Base-by-base conservation (phyloP, 371 early-diverging fungal genomes). In the Batrachochytrium dendrobatidis region DNA sequence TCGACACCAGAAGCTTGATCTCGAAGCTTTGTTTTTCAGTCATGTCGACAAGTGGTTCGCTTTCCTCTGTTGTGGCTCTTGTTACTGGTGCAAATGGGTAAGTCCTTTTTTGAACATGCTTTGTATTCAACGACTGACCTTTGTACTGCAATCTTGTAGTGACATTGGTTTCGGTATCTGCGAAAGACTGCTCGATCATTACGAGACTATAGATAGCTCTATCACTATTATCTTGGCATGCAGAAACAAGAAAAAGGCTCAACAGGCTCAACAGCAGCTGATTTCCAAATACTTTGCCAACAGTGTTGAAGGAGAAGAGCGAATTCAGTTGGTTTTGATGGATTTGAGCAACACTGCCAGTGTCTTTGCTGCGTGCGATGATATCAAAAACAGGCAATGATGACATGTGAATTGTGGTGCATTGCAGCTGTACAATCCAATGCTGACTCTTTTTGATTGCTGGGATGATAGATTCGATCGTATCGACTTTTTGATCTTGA, bases 91-190 rank as follows among this genome's bases (percentile, higher is more conserved):
- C 83, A 34, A 85, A 85, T 68, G 64, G 76, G 61, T 65, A 34
- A 20, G 34, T 32, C 15, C 0, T 25, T 18, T 35, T 10, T n/a
- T 4, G 6, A 15, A 45, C 20, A 12, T 25, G 12, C 3, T 12
- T 44, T 28, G 22, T 1, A 25, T 30, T 20, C 17, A 1, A 29
- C 39, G 5, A n/a, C n/a, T n/a, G n/a, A n/a, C n/a, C n/a, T n/a
- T n/a, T n/a, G n/a, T n/a, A n/a, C 17, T 15, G n/a, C 25, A 3
- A 25, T 7, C 18, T 15, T 34, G 30, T 59, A 83, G 86, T 62
- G 91, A 91, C 25, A 79, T 90, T 22, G 91, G 91, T 6, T 83
- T 77, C 62, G 85, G 85, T 6, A 83, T 89, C 51, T 84, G 81
- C 2, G 75, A 82, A 35, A 79, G 83, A 0, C 75, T 92, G 3